phyloP scores from a whole-genome alignment of 176 grass and related monocot species.

The Panicum miliaceum region DNA sequence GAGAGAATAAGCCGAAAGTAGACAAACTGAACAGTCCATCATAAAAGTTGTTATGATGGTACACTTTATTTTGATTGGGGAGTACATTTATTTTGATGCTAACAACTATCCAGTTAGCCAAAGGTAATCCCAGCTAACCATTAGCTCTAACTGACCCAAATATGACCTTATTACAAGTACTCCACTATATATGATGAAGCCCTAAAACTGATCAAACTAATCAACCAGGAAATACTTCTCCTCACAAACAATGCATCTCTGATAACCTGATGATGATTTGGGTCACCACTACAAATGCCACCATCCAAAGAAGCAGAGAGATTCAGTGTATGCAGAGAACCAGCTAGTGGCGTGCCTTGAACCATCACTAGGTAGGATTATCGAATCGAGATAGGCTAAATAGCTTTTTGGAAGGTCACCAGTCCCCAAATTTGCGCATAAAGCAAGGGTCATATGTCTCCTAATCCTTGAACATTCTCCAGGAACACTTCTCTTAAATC shows the following conservation, averaged over 20 bases:
- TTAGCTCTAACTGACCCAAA: too few relatives aligned
- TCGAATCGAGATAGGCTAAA: neutral
- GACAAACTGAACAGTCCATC: too few relatives aligned
- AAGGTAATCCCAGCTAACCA: too few relatives aligned
- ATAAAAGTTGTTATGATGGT: too few relatives aligned
- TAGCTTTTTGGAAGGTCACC: neutral
- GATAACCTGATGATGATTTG: neutral
- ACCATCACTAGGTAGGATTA: neutral
- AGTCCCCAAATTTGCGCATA: conserved; percentile 44
- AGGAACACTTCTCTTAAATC: neutral
- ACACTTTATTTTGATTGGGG: too few relatives aligned
- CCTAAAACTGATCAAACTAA: neutral
- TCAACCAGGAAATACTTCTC: neutral
- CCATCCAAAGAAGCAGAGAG: neutral
- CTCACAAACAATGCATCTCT: neutral
- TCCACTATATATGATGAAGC: too few relatives aligned
- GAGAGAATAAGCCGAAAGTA: too few relatives aligned
- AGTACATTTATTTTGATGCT: too few relatives aligned
- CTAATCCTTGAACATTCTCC: conserved; percentile 51
- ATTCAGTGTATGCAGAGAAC: neutral
- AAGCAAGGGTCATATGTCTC: conserved; percentile 50
- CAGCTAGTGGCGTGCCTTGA: neutral
- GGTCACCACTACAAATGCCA: neutral
- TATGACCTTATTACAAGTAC: too few relatives aligned
- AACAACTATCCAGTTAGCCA: too few relatives aligned